These are phyloP conservation scores for Colletotrichum tropicicola DNA, from an alignment of 2,329 filamentous ascomycete species.

Conservation along the genomic window DNA sequence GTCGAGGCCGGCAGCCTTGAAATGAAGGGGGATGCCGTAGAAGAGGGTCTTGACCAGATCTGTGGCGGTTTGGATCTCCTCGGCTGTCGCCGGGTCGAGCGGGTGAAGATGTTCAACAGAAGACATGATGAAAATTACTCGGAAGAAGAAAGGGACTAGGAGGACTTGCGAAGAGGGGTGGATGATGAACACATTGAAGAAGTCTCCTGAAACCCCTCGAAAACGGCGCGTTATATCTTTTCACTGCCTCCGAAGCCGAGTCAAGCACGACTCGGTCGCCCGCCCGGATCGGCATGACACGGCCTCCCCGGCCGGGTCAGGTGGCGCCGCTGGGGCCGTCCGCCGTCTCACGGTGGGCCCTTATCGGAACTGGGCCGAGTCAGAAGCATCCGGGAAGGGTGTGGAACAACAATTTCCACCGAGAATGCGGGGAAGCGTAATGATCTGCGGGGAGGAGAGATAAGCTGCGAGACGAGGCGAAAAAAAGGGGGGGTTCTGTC, in stretches of 20 bases:
- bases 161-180: not conserved
- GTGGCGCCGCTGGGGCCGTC: not conserved
- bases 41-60: not conserved
- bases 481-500: not conserved
- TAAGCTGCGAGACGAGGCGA: not conserved
- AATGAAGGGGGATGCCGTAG: constrained; percentile 1
- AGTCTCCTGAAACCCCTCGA: not conserved
- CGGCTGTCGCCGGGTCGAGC: not conserved
- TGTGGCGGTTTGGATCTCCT: constrained; percentile 1
- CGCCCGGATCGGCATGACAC: not conserved
- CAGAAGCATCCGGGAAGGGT: not conserved
- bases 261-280: not conserved
- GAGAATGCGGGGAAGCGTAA: not conserved
- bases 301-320: constrained; percentile 5
- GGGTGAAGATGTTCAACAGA: not conserved
- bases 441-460: not conserved
- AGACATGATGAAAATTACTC: not conserved
- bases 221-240: not conserved
- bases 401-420: not conserved
- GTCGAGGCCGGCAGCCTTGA: constrained; percentile 3
- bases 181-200: not conserved
- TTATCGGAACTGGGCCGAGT: not conserved
- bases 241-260: not conserved
- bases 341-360: not conserved
- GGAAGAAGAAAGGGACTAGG: not conserved